Percentiles rank a stretch among this genome's conserved stretches.
phyloP scores from a whole-genome alignment of 2,329 filamentous ascomycete species.

The Colletotrichum sp. region DNA sequence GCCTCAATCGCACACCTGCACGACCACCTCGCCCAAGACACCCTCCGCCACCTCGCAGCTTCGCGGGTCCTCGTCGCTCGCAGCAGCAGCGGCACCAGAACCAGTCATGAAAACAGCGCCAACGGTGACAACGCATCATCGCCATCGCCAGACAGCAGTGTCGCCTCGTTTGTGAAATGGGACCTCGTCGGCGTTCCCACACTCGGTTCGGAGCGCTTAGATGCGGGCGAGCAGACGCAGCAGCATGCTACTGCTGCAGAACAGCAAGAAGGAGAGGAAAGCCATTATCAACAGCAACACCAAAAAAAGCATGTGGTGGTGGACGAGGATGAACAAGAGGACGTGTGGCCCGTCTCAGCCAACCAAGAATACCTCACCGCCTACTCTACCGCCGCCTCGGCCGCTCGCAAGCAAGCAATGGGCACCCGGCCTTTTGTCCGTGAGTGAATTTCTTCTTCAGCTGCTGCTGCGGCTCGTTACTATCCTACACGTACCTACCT shows the following conservation, averaged over 20 bases:
- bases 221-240: background rate
- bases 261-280: background rate
- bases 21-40: slow-evolving; percentile 34
- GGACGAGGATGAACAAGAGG: slow-evolving; percentile 22
- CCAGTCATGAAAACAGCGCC: background rate
- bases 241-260: background rate
- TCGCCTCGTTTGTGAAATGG: slow-evolving; percentile 5
- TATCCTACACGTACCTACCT: background rate
- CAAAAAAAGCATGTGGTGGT: background rate
- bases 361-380: slow-evolving; percentile 32
- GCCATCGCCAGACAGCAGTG: background rate
- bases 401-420: slow-evolving; percentile 34
- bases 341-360: slow-evolving; percentile 35
- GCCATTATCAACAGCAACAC: background rate
- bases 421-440: slow-evolving; percentile 37
- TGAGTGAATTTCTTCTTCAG: slow-evolving; percentile 27
- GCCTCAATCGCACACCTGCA: slow-evolving; percentile 32
- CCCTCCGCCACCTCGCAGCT: slow-evolving; percentile 31
- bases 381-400: slow-evolving; percentile 35
- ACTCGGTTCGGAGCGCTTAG: slow-evolving; percentile 3
- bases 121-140: background rate
- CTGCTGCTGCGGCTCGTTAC: background rate
- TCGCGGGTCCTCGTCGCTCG: slow-evolving; percentile 38
- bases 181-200: slow-evolving; percentile 19
- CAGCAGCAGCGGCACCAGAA: background rate